Evolutionary conservation across 108 stramenopile species (phyloP), one percentile per base, ranked within the genome.

Genomic region (Parmales sp.): DNA sequence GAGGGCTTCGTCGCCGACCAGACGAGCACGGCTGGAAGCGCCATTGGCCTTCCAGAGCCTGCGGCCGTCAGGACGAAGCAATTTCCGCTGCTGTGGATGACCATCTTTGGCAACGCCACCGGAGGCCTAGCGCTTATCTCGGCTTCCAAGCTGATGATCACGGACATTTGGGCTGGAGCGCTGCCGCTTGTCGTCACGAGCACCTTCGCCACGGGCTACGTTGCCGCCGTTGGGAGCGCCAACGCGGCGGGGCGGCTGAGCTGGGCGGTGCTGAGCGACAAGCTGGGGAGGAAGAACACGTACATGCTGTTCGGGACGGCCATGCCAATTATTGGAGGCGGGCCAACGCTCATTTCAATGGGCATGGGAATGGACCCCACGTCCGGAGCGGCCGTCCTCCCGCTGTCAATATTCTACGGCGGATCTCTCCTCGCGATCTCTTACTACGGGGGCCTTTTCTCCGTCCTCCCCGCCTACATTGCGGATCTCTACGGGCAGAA

Each of bases 391-490:
- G 73, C 64, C 13, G 65, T 81, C 67, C 78, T 83, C 28, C 83
- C 86, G 16, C 72, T 93, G 26, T 74, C 67, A 18, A 67, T 79
- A 38, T 93, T 93, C 74, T 74, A 68, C 34, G 78, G 74, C 7
- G 79, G 84, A 1, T 83, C 86, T 0, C 50, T 82, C 6, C 38
- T 86, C 34, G 82, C 80, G 8, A 85, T 90, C 66, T 85, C 87
- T 0, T 81, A 85, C 69, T 89, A 88, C 74, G 91, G 91, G 13
- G 91, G 87, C 38, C 67, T 74, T 9, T 84, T 80, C 66, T 75
- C 85, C 22, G 73, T 84, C 19, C 74, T 87, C n/a, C 88, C 91
- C 23, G 91, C 89, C 7, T 90, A 90, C 72, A 86, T 89, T 72
- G 78, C 88, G 18, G 89, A 93, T 71, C 66, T 90, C 22, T 93